phyloP scores from a whole-genome alignment of 2,329 filamentous ascomycete species.

The Allantophomopsis lycopodina region DNA sequence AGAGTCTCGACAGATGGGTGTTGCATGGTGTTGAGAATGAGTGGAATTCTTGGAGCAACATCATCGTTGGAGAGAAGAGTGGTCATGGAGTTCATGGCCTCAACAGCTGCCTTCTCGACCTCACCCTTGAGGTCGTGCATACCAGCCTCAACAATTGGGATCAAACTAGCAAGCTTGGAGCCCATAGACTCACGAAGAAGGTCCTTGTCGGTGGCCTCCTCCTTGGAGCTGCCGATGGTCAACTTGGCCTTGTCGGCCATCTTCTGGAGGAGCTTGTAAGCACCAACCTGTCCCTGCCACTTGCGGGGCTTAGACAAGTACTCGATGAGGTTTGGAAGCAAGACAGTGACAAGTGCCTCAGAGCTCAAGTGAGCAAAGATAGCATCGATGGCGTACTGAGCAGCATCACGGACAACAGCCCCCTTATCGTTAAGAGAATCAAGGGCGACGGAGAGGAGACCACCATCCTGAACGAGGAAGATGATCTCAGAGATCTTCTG shows the following conservation, averaged over 20 bases:
- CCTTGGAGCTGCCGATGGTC: slow-evolving; percentile 61
- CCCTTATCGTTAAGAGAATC: slow-evolving; percentile 88
- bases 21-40: slow-evolving; percentile 90
- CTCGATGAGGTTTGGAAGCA: slow-evolving; percentile 60
- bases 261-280: slow-evolving; percentile 70
- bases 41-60: slow-evolving; percentile 79
- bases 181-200: slow-evolving; percentile 85
- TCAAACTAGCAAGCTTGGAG: slow-evolving; percentile 69
- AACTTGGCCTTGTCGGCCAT: slow-evolving; percentile 94
- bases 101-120: slow-evolving; percentile 75
- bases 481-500: slow-evolving; percentile 70
- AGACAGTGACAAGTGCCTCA: slow-evolving; percentile 70
- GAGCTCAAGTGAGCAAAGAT: slow-evolving; percentile 67
- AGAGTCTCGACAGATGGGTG: slow-evolving; percentile 78
- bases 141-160: slow-evolving; percentile 78
- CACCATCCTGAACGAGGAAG: slow-evolving; percentile 70
- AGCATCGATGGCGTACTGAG: slow-evolving; percentile 86
- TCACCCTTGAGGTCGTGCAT: slow-evolving; percentile 97
- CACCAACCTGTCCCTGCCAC: slow-evolving; percentile 92
- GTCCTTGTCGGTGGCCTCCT: slow-evolving; percentile 80
- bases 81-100: slow-evolving; percentile 84
- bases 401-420: slow-evolving; percentile 74
- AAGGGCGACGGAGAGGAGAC: slow-evolving; percentile 57
- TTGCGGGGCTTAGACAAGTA: slow-evolving; percentile 86
- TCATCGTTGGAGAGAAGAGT: slow-evolving; percentile 93